Evolutionary conservation across 306 rosid species (phyloP).

Genomic region (Calophaca sinica): DNA sequence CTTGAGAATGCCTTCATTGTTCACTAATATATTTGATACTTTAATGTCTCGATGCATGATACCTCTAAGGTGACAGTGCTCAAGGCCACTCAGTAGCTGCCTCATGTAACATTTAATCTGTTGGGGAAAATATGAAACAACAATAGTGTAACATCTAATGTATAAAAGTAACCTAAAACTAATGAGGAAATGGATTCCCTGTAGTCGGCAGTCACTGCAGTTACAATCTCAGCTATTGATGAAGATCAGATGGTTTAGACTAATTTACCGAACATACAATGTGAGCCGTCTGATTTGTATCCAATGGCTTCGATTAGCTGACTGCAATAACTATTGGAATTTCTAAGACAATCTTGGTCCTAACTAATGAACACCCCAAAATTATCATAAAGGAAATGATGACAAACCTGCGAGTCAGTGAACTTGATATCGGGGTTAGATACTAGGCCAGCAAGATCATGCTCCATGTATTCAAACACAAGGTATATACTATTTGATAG

Average conservation of each 20-base stretch:
- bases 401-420: slow-evolving; percentile 80
- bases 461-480: slow-evolving; percentile 99
- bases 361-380: not conserved
- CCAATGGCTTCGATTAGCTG: not conserved
- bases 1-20: slow-evolving; percentile 85
- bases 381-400: slow-evolving; percentile 19
- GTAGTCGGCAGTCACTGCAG: no score
- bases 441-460: slow-evolving; percentile 91
- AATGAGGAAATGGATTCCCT: not conserved
- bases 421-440: slow-evolving; percentile 77
- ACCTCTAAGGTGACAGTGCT: slow-evolving; percentile 90
- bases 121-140: slow-evolving; percentile 31
- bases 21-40: slow-evolving; percentile 87
- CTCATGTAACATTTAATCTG: slow-evolving; percentile 96
- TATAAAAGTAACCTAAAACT: slow-evolving; percentile 17
- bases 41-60: slow-evolving; percentile 96
- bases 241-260: no score
- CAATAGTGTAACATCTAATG: slow-evolving; percentile 16
- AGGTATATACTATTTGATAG: slow-evolving; percentile 85
- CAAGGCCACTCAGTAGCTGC: slow-evolving; percentile 88
- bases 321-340: not conserved
- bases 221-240: no score
- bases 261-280: not conserved
- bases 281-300: not conserved
- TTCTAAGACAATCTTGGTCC: not conserved